Evolutionary conservation across 2,329 filamentous ascomycete species (phyloP).

Genomic region (Fusarium sterilihyphosum): DNA sequence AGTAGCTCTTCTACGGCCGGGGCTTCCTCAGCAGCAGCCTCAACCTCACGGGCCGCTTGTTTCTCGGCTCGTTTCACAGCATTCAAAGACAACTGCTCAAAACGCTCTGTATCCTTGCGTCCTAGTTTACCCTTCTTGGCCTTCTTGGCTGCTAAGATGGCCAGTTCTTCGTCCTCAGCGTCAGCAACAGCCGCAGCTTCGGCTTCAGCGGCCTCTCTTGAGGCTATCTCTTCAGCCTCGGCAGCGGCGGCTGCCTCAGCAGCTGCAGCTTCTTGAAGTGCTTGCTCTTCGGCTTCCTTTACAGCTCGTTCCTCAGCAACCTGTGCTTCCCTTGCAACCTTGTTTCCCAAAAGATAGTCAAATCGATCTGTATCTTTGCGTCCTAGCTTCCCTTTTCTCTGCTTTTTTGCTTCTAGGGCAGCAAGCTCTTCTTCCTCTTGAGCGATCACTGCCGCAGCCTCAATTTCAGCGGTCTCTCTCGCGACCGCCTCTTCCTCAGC

Average conservation of each 20-base stretch:
- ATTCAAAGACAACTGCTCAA: conserved; percentile 28
- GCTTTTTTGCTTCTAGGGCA: conserved; percentile 33
- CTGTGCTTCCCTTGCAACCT: conserved; percentile 38
- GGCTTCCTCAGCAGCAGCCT: conserved; percentile 23
- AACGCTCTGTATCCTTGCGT: conserved; percentile 39
- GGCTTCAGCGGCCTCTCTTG: conserved; percentile 33
- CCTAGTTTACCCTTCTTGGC: conserved; percentile 49
- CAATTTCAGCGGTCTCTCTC: conserved; percentile 28
- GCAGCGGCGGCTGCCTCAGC: conserved; percentile 37
- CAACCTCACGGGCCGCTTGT: conserved; percentile 30
- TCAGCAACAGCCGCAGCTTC: conserved; percentile 38
- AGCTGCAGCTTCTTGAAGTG: conserved; percentile 41
- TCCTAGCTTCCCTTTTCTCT: conserved; percentile 37
- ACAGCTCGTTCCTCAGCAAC: conserved; percentile 46
- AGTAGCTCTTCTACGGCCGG: neutral
- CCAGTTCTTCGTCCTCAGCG: conserved; percentile 53
- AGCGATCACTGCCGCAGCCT: conserved; percentile 15
- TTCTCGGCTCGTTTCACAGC: conserved; percentile 29
- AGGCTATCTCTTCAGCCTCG: conserved; percentile 35
- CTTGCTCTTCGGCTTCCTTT: conserved; percentile 42
- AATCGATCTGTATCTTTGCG: conserved; percentile 37
- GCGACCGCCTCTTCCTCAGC: conserved; percentile 27
- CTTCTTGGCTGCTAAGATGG: conserved; percentile 50
- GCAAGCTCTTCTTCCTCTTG: conserved; percentile 36
- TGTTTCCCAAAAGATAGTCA: conserved; percentile 29